Base-by-base conservation (phyloP, 208 protist genomes). In the Wallacemonas sp. region DNA sequence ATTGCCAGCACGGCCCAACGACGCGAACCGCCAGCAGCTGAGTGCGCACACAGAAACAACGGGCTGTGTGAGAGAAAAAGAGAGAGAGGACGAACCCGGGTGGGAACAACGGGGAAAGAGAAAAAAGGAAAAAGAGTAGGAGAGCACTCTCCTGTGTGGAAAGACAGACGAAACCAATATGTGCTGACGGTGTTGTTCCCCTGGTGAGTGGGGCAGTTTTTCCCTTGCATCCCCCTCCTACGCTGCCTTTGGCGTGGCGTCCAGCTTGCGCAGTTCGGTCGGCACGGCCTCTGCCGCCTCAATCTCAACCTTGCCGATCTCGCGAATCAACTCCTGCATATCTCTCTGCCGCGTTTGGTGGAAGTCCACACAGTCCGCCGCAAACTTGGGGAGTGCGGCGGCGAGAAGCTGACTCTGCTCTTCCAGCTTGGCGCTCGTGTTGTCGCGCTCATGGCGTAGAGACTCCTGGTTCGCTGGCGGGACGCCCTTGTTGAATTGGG, bases 301-400 rank as follows among this genome's bases (percentile, higher is more conserved):
- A n/a, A 95, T 62, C 73, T 95, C 86, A 29, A 95, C 55, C 70
- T 87, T 72, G 29, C 79, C 77, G 57, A 94, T 94, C 24, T 66
- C 72, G 42, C 89, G 81, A 37, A 95, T 68, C 54, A 95, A 73
- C 48, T 73, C 78, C 59, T 85, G 83, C 29, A 93, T 76, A 66
- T 95, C 92, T 57, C 86, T 83, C 68, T 94, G 87, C 58, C 91
- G 89, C 32, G 87, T 83, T 10, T 73, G 59, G 63, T 95, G 88
- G 62, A 95, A 97, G 13, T 79, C 72, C 1, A 67, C 29, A 30
- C 95, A 73, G 65, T 97, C 92, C 1, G 85, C 76, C 26, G 73
- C 70, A 22, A 95, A 87, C 13, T 58, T 66, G 42, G 75, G 61
- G 45, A 82, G 78, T 10, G 81, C 75, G 19, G 72, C 61, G 27